Evolutionary conservation across 176 grass and related monocot species (phyloP), one percentile per base, ranked within the genome.

Genomic region (Oryza coarctata): DNA sequence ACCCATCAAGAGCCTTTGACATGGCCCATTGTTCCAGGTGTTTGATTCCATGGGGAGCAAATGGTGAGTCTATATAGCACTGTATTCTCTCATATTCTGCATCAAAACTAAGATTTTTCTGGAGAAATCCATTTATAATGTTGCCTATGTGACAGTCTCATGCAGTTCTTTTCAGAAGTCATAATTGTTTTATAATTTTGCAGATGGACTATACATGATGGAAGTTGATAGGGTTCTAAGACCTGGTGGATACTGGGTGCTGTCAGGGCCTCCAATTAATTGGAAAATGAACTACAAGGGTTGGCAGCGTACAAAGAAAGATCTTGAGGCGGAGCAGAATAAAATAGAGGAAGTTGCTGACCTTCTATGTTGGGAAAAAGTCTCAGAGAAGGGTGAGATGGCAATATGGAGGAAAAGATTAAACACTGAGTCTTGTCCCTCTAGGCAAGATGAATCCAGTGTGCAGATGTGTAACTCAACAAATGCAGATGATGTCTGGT

Each of bases 1-100:
- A 93, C 79, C 95, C 95, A 77, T 65, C 92, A 35, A 94, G 92
- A 81, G 92, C 95, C 68, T 97, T 97, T 89, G 95, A 97, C 86
- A 94, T 97, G 95, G 95, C 95, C 75, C 95, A 97, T 88, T 97
- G 95, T 80, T 97, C 95, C 18, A 92, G 95, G 61, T 97, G 95
- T 77, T 82, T 97, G 74, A 97, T 97, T 86, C 95, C 92, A 63
- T 97, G 95, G 95, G 90, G 90, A 77, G 47, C 84, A 73, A 93
- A 93, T 44, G 90, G 95, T 98, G 65, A 92, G 91, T 31, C 63
- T 76, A 23, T 67, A 23, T 32, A 8, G 39, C 47, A n/a, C 75
- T 63, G 20, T 32, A 11, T 32, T 39, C 31, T 78, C 70, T 43
- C 14, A 64, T 86, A 73, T 82, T 45, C 26, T 86, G 28, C 75